Evolutionary conservation across 768 basidiomycete species (phyloP).

Genomic region (Podaxis pistillaris): DNA sequence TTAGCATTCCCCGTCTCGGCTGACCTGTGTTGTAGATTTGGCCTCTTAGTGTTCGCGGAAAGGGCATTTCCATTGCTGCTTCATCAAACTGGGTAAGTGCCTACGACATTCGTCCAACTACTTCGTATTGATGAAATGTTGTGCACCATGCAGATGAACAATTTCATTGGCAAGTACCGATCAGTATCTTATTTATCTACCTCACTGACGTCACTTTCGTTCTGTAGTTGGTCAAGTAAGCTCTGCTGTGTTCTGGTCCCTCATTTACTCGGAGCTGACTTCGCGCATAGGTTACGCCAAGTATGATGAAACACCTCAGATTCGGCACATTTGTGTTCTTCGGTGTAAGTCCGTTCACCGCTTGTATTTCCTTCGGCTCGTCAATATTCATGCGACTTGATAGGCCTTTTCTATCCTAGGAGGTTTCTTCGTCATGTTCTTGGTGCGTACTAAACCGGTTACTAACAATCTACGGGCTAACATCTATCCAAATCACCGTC

Average conservation of each 20-base stretch:
- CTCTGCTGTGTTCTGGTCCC: not conserved
- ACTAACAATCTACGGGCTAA: constrained; percentile 1
- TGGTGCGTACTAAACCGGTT: constrained; percentile 37
- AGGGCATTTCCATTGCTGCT: constrained; percentile 72
- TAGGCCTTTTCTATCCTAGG: constrained; percentile 67
- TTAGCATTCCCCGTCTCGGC: not conserved
- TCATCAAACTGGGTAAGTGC: constrained; percentile 69
- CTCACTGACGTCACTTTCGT: not conserved
- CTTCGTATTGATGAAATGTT: not conserved
- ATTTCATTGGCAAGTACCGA: constrained; percentile 57
- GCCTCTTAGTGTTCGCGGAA: constrained; percentile 70
- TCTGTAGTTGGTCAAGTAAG: constrained; percentile 47
- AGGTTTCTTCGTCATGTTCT: constrained; percentile 62
- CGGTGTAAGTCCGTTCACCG: no score
- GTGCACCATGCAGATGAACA: constrained; percentile 57
- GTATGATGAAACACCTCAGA: constrained; percentile 61
- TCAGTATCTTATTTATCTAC: not conserved
- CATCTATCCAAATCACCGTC: not conserved
- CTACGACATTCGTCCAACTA: not conserved
- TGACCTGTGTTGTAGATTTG: constrained; percentile 41
- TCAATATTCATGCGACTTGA: not conserved
- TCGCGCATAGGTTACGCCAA: constrained; percentile 52
- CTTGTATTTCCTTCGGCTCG: constrained; percentile 58
- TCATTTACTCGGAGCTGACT: not conserved
- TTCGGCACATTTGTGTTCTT: constrained; percentile 57